A percentile compares a stretch with the other conserved stretches of the same genome.
These are phyloP conservation scores for Neurospora sp. DNA, from an alignment of 495 filamentous ascomycete genomes.

Conservation along the genomic window DNA sequence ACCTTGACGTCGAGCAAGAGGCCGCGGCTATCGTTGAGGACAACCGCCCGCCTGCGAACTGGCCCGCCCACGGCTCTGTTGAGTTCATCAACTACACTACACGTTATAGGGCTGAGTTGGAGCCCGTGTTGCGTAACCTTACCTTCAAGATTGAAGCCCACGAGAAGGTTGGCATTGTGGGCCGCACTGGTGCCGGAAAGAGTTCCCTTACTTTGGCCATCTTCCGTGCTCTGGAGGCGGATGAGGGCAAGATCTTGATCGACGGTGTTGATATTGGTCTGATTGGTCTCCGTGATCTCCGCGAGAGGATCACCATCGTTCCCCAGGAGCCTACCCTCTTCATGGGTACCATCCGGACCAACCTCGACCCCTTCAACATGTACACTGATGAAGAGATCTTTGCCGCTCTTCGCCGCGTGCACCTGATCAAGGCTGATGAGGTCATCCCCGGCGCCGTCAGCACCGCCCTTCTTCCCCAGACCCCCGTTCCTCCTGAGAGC, in stretches of 20 bases:
- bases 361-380: constrained; percentile 86
- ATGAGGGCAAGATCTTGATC: constrained; percentile 79
- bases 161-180: constrained; percentile 95
- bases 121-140: constrained; percentile 71
- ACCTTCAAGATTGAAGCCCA: constrained; percentile 76
- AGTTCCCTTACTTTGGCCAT: constrained; percentile 90
- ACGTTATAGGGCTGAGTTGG: constrained; percentile 78
- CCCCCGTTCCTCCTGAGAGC: constrained; percentile 6
- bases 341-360: constrained; percentile 87
- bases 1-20: constrained; percentile 93
- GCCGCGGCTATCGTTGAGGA: constrained; percentile 68
- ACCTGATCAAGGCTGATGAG: constrained; percentile 61
- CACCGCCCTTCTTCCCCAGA: constrained; percentile 6
- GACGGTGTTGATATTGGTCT: constrained; percentile 80
- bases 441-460: constrained; percentile 11
- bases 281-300: constrained; percentile 85
- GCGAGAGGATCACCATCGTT: constrained; percentile 93
- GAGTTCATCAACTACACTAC: constrained; percentile 84
- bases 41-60: constrained; percentile 62
- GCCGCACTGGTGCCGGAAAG: constrained; percentile 93
- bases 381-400: constrained; percentile 93
- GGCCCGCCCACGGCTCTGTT: constrained; percentile 80
- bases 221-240: constrained; percentile 95
- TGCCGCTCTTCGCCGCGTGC: constrained; percentile 77
- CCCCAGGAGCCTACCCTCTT: constrained; percentile 98